Evolutionary conservation across 1,139 yeast species (phyloP), one percentile per base, ranked within the genome.

Genomic region (Protomyces inundatus): DNA sequence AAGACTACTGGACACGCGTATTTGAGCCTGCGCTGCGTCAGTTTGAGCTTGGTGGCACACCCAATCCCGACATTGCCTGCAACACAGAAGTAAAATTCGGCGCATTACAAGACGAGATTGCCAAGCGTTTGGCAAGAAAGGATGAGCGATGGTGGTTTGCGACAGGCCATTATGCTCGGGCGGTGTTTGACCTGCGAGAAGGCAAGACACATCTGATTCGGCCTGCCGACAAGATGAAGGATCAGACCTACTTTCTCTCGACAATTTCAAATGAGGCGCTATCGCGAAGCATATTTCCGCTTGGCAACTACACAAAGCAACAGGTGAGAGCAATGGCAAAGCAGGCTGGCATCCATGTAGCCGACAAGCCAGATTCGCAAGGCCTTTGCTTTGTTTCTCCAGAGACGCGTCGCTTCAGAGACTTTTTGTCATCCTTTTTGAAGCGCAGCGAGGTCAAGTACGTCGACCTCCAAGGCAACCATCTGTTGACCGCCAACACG

Each of bases 41-140:
- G 71, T 93, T 91, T 72, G 76, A 79, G 55, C 72, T 68, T 10
- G 99, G 98, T 0, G 71, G 81, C 48, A 93, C 99, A 0, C 99
- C 98, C 0, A 95, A 95, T 70, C 98, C 98, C 0, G 99, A 93
- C 73, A 85, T 91, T 33, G 84, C 86, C 36, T 93, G 99, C 74
- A 93, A 93, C 73, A 80, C 83, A 66, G 82, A 83, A 71, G 87
- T 93, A 70, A 93, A 93, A 73, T 93, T 93, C 77, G 98, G 98
- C 1, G 75, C 77, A 53, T 63, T 71, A 0, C 48, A 50, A 5
- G 63, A 51, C 10, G 46, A 46, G 14, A 54, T 51, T 36, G 35
- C 45, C 50, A 50, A 56, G 35, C 36, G 23, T 53, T 23, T 35
- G n/a, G 70, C 73, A 48, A 66, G 67, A 3, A 71, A 71, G 58